Base-by-base conservation (phyloP, 2,329 filamentous ascomycete genomes). In the Dactylellina haptotyla region DNA sequence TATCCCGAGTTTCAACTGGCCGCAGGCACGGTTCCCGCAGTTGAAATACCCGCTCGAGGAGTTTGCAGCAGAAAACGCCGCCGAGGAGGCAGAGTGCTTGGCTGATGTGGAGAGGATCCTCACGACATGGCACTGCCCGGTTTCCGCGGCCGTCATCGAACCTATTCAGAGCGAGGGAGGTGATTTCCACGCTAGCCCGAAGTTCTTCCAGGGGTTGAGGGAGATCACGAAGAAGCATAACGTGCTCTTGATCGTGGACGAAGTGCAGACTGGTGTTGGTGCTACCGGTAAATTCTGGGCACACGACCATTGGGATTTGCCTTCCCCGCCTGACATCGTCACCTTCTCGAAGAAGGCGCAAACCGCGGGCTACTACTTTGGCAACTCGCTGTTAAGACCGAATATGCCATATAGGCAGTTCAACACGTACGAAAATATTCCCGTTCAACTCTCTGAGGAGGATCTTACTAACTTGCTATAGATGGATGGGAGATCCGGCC, bases 281-380 rank as follows among this genome's bases (percentile, higher is more conserved):
- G 92, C 93, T 39, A 97, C 93, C 0, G 93, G 93, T 78, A 93
- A 91, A 81, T 96, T 97, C 88, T 97, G 93, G 93, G 93, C 93
- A 6, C 93, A 97, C 84, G 92, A 97, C 79, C 93, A 97, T 88
- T 97, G 93, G 93, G 86, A 90, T 81, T 86, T 97, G 45, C 80
- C 85, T 54, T 83, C 88, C 34, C 91, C 93, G 6, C 93, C 93
- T 0, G 93, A 97, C 84, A 95, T 97, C 85, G 93, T 97, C 46
- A 97, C 93, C 69, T 97, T 97, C 84, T 91, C 88, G 79, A 97
- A 97, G 85, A 97, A 97, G 85, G 93, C 93, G 2, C 93, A 97
- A 83, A 91, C 93, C 1, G 93, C 93, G 4, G 93, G 93, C 32
- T 97, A 94, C 86, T 97, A 95, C 85, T 97, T 89, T 80, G 90